These are phyloP conservation scores for Primulina huaijiensis DNA, from an alignment of 257 asterid genomes.

Conservation along the genomic window DNA sequence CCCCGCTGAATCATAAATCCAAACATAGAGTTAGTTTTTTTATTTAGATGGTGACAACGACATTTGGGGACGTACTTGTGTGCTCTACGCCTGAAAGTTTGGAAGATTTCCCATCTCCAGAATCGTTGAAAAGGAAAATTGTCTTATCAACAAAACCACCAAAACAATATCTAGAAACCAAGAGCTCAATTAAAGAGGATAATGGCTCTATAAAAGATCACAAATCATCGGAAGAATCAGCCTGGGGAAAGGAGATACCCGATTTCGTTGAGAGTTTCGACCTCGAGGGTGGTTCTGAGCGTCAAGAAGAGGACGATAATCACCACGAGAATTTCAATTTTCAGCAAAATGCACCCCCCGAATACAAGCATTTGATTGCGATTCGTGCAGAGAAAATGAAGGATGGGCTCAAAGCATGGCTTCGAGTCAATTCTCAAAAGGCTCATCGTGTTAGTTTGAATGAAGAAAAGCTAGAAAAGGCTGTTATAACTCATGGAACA, in stretches of 20 bases:
- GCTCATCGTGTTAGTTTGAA: conserved; percentile 42
- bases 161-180: conserved; percentile 35
- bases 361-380: conserved; percentile 42
- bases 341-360: conserved; percentile 29
- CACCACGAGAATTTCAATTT: conserved; percentile 15
- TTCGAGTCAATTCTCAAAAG: conserved; percentile 32
- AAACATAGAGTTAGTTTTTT: neutral
- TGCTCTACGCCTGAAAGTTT: conserved; percentile 31
- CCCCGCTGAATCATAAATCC: neutral
- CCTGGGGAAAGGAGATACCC: conserved; percentile 44
- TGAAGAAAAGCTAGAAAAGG: conserved; percentile 45
- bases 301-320: conserved; percentile 36
- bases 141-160: conserved; percentile 52
- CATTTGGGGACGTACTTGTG: conserved; percentile 37
- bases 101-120: conserved; percentile 46
- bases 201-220: conserved; percentile 18
- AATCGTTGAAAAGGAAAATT: conserved; percentile 37
- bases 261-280: conserved; percentile 6
- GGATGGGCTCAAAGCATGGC: conserved; percentile 39
- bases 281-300: conserved; percentile 21
- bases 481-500: conserved; percentile 34
- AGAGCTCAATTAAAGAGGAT: conserved; percentile 27
- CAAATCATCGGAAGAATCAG: conserved; percentile 33
- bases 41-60: conserved; percentile 39
- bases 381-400: conserved; percentile 37